Conservation (phyloP, 1,139 yeast species). For the Saccharomyces hybrid region DNA sequence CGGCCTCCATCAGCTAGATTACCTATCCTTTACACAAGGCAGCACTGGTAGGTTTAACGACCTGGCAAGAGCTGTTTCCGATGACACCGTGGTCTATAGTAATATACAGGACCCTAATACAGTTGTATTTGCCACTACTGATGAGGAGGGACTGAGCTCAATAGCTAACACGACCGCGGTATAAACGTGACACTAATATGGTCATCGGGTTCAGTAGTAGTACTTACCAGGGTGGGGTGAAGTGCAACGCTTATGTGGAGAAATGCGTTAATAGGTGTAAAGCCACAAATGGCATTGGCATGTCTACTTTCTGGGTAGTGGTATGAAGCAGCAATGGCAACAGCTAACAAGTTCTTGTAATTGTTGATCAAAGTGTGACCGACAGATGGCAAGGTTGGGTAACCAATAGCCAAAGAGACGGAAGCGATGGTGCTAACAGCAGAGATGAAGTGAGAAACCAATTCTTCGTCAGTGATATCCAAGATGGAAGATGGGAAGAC, state of each 20-base stretch:
- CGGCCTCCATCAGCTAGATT: neutral
- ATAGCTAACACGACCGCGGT: too few species aligned
- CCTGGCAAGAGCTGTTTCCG: neutral
- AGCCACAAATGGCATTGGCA: neutral
- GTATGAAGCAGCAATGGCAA: slow-evolving; percentile 97
- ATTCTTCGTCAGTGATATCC: slow-evolving; percentile 97
- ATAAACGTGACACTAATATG: neutral
- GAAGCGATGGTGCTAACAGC: slow-evolving; percentile 94
- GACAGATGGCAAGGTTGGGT: slow-evolving; percentile 99
- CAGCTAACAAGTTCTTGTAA: slow-evolving; percentile 97
- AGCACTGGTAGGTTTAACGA: neutral
- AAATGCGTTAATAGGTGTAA: neutral
- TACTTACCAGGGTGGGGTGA: neutral
- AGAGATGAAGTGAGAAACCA: slow-evolving; percentile 81
- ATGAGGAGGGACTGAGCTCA: too few species aligned
- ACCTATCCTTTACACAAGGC: neutral
- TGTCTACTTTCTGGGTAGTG: slow-evolving; percentile 77
- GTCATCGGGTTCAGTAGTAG: neutral
- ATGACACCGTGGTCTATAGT: neutral
- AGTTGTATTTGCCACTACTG: too few species aligned
- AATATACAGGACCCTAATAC: neutral
- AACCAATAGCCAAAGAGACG: slow-evolving; percentile 92
- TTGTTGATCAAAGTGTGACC: slow-evolving; percentile 98
- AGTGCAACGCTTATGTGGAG: neutral
- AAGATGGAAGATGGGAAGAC: slow-evolving; percentile 93